A percentile compares a stretch with the other conserved stretches of the same genome.
Conservation (phyloP, 2,329 filamentous ascomycete genomes). For the Ophiostoma sp. region DNA sequence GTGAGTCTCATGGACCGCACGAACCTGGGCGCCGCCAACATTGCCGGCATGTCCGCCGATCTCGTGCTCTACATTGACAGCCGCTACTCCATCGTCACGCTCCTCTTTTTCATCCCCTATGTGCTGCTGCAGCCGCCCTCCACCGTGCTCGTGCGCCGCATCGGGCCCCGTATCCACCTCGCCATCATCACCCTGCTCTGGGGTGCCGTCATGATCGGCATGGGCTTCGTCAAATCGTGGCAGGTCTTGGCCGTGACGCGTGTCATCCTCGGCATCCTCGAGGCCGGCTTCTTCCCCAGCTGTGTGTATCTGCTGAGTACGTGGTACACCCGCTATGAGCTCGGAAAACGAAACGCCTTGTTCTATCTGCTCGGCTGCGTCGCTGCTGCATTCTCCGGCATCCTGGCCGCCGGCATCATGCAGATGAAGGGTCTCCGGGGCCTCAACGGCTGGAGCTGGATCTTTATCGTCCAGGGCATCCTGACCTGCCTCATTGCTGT, state of each 20-base stretch:
- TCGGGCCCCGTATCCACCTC: conserved; percentile 57
- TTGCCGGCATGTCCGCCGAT: conserved; percentile 58
- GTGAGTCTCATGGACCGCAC: conserved; percentile 73
- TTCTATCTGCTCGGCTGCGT: conserved; percentile 66
- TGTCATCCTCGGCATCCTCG: conserved; percentile 57
- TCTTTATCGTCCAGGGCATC: conserved; percentile 53
- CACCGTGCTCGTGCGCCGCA: conserved; percentile 60
- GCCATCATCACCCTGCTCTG: conserved; percentile 51
- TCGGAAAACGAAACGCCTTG: conserved; percentile 62
- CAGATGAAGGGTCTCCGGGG: conserved; percentile 54
- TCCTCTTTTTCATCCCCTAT: conserved; percentile 71
- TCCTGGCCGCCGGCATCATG: conserved; percentile 65
- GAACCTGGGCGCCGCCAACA: conserved; percentile 66
- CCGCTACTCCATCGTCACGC: conserved; percentile 58
- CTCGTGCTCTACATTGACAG: conserved; percentile 40
- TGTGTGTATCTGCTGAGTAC: conserved; percentile 67
- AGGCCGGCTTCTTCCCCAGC: conserved; percentile 67
- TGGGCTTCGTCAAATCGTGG: conserved; percentile 56
- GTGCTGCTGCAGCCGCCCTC: conserved; percentile 66
- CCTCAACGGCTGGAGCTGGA: conserved; percentile 57
- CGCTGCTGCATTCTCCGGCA: conserved; percentile 60
- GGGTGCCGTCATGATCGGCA: conserved; percentile 58
- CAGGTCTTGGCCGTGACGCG: conserved; percentile 49
- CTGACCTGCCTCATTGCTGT: conserved; percentile 51
- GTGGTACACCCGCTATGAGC: conserved; percentile 66